These are phyloP conservation scores for Stipa capillata DNA, from an alignment of 176 grass and related monocot species.

Conservation along the genomic window DNA sequence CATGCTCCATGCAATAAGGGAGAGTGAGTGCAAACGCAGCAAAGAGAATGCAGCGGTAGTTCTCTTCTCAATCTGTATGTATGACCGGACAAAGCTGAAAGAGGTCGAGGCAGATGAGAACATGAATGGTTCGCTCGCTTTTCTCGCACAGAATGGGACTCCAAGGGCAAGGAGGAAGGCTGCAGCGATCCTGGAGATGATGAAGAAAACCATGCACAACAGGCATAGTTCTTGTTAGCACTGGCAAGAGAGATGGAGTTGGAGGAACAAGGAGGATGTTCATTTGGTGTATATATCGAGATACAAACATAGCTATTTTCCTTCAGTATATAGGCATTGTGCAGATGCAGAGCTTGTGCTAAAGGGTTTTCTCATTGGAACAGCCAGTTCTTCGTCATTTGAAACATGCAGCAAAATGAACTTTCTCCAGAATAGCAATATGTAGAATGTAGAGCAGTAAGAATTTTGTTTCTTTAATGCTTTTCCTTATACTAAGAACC, in stretches of 20 bases:
- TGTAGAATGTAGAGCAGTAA: not conserved
- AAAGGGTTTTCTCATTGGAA: not conserved
- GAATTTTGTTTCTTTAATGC: not conserved
- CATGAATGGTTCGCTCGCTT: slow-evolving; percentile 39
- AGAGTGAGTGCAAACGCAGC: slow-evolving; percentile 46
- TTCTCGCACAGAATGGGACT: slow-evolving; percentile 48
- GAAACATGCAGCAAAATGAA: not conserved
- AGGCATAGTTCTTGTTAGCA: slow-evolving; percentile 63
- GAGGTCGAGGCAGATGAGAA: slow-evolving; percentile 53
- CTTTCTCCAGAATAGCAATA: not conserved
- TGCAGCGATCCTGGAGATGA: slow-evolving; percentile 50
- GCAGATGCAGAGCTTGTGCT: slow-evolving; percentile 9
- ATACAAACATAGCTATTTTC: slow-evolving; percentile 32
- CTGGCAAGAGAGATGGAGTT: not conserved
- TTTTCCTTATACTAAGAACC: not conserved
- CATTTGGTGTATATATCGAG: slow-evolving; percentile 35
- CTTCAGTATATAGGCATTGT: slow-evolving; percentile 23
- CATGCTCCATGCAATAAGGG: slow-evolving; percentile 53
- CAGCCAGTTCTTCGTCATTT: not conserved
- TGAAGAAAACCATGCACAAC: slow-evolving; percentile 44
- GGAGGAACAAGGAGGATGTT: slow-evolving; percentile 10
- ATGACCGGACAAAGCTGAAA: slow-evolving; percentile 45
- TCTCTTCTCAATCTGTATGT: slow-evolving; percentile 52
- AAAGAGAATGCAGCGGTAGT: slow-evolving; percentile 77
- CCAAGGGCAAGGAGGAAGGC: slow-evolving; percentile 64